Evolutionary conservation across 371 early-diverging fungal genomes (phyloP).

Genomic region (Fennellomyces sp.): DNA sequence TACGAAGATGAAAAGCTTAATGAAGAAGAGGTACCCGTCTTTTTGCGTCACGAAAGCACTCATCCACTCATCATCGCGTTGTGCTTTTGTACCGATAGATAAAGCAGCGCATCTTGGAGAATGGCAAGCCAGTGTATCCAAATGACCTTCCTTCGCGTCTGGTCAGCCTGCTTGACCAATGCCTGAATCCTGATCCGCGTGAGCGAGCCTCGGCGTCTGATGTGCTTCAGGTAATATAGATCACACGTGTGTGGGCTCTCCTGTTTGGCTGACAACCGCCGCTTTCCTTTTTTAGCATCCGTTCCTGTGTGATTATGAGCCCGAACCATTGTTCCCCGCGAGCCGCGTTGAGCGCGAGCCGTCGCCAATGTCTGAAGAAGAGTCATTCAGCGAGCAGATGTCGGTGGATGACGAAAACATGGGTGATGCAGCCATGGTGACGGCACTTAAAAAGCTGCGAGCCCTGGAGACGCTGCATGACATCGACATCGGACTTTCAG

Average conservation of each 20-base stretch:
- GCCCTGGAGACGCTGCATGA: constrained; percentile 27
- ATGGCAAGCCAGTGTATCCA: constrained; percentile 43
- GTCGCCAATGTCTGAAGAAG: constrained; percentile 1
- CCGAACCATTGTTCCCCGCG: constrained; percentile 39
- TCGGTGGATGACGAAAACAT: constrained; percentile 1
- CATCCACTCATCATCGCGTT: no score
- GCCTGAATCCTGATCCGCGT: constrained; percentile 42
- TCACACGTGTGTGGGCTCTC: neutral
- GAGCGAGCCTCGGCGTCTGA: constrained; percentile 33
- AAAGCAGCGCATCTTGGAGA: constrained; percentile 46
- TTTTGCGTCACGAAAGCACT: no score
- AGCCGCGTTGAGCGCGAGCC: constrained; percentile 11
- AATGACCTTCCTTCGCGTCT: constrained; percentile 35
- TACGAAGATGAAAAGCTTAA: constrained; percentile 53
- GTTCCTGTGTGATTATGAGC: constrained; percentile 41
- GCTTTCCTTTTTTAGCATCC: constrained; percentile 30
- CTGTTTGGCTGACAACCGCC: constrained; percentile 1
- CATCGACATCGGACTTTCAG: constrained; percentile 19
- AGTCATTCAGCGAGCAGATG: constrained; percentile 3
- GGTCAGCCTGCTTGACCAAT: constrained; percentile 39
- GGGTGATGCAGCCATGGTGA: constrained; percentile 23
- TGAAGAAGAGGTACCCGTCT: constrained; percentile 42
- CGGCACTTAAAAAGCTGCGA: constrained; percentile 24
- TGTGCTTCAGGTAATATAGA: constrained; percentile 39
- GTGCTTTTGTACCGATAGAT: constrained; percentile 38